phyloP scores from a whole-genome alignment of 805 yeast species.

The Kluyveromyces lactis region DNA sequence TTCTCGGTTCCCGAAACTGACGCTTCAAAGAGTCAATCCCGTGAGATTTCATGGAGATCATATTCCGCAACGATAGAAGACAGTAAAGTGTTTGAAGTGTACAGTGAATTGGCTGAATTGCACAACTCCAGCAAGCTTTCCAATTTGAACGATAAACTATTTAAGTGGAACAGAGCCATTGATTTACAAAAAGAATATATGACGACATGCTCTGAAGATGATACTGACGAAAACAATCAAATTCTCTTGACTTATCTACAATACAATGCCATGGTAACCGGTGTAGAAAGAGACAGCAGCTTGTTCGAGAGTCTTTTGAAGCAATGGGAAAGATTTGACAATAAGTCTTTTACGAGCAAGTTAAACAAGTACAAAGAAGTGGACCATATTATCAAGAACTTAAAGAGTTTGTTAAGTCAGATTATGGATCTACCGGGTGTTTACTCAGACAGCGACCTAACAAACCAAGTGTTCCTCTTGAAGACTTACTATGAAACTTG shows the following conservation, averaged over 20 bases:
- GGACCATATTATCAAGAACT: conserved; percentile 31
- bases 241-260: conserved; percentile 68
- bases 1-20: conserved; percentile 23
- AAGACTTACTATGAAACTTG: conserved; percentile 16
- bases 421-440: conserved; percentile 86
- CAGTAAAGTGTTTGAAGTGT: conserved; percentile 59
- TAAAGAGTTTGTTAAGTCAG: conserved; percentile 46
- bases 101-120: conserved; percentile 30
- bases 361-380: conserved; percentile 27
- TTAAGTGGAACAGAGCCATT: conserved; percentile 64
- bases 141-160: conserved; percentile 47
- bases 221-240: conserved; percentile 60
- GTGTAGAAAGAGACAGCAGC: conserved; percentile 62
- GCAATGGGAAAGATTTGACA: conserved; percentile 17
- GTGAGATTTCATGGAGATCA: conserved; percentile 47
- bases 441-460: conserved; percentile 67
- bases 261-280: conserved; percentile 55
- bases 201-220: conserved; percentile 43
- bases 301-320: conserved; percentile 33
- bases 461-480: conserved; percentile 24
- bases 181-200: conserved; percentile 51
- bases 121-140: conserved; percentile 27
- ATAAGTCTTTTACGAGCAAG: conserved; percentile 17
- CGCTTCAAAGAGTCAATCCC: conserved; percentile 29
- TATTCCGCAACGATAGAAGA: conserved; percentile 58